Percentiles rank a stretch among this genome's conserved stretches.
Evolutionary conservation across 2,329 filamentous ascomycete species (phyloP).

Genomic region (Trichophyton verrucosum): DNA sequence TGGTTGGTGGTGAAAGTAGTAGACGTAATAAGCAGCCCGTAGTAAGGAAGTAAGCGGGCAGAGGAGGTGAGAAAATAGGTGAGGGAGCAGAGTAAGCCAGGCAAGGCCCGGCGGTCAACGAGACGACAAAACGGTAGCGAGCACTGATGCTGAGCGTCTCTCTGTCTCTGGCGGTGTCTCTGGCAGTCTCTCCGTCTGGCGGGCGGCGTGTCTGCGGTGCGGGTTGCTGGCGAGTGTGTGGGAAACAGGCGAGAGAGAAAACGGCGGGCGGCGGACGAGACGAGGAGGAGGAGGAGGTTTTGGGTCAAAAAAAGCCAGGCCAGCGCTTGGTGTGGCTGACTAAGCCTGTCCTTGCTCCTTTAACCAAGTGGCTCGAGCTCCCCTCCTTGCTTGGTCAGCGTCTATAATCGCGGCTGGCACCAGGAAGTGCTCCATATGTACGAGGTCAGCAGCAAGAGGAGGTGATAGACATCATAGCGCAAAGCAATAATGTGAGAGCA

Average conservation of each 20-base stretch:
- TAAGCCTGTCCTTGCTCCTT: background rate
- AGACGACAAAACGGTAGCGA: constrained; percentile 1
- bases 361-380: constrained; percentile 1
- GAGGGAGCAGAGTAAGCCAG: constrained; percentile 6
- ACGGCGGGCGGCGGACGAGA: background rate
- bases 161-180: background rate
- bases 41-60: background rate
- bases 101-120: background rate
- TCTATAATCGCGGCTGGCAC: background rate
- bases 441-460: too few species aligned
- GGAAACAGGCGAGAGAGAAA: background rate
- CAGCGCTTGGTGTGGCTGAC: background rate
- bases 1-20: background rate
- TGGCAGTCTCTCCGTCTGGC: background rate
- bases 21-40: background rate
- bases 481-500: too few species aligned
- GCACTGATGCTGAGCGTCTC: background rate
- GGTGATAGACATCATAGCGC: too few species aligned
- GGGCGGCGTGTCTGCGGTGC: background rate
- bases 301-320: background rate
- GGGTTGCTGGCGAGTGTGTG: background rate
- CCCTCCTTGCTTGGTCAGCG: background rate
- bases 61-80: constrained; percentile 9
- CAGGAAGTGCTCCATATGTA: too few species aligned
- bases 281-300: background rate